A percentile compares a stretch with the other conserved stretches of the same genome.
Evolutionary conservation across 352 stramenopile species (phyloP).

Genomic region (Pythium periplocum): DNA sequence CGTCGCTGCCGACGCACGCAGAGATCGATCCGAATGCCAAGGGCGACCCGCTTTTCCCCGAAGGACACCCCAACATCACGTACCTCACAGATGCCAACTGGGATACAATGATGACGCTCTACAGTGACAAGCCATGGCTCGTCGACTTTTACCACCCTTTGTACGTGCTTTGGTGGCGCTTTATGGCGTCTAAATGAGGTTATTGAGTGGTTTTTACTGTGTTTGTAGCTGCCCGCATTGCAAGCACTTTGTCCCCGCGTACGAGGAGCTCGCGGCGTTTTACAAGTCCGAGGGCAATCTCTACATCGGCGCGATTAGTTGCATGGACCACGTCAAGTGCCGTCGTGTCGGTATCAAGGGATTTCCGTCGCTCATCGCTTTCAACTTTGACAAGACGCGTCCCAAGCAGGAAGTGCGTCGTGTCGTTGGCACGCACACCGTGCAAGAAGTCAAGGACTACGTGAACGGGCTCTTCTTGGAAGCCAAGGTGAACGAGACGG

Average conservation of each 20-base stretch:
- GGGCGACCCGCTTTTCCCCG: constrained; percentile 65
- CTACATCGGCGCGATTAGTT: constrained; percentile 74
- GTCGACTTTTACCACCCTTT: constrained; percentile 86
- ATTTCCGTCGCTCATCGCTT: constrained; percentile 72
- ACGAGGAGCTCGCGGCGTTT: constrained; percentile 56
- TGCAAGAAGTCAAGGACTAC: constrained; percentile 74
- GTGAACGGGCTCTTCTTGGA: constrained; percentile 55
- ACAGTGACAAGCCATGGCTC: constrained; percentile 77
- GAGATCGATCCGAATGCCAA: constrained; percentile 67
- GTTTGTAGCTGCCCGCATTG: constrained; percentile 65
- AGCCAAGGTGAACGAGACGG: constrained; percentile 64
- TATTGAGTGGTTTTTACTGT: constrained; percentile 12
- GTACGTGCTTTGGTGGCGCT: constrained; percentile 28
- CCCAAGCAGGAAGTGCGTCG: constrained; percentile 60
- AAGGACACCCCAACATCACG: constrained; percentile 84
- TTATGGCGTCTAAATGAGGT: not conserved
- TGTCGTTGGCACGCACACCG: constrained; percentile 73
- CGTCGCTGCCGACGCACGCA: not conserved
- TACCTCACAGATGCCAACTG: constrained; percentile 84
- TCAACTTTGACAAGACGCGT: constrained; percentile 75
- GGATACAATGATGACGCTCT: constrained; percentile 49
- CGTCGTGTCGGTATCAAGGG: constrained; percentile 71
- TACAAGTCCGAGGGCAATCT: constrained; percentile 66
- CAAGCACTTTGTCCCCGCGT: constrained; percentile 71
- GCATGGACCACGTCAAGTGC: constrained; percentile 86